These are phyloP conservation scores for Groenewaldozyma auringiensis DNA, from an alignment of 1,139 yeast genomes.

Conservation along the genomic window DNA sequence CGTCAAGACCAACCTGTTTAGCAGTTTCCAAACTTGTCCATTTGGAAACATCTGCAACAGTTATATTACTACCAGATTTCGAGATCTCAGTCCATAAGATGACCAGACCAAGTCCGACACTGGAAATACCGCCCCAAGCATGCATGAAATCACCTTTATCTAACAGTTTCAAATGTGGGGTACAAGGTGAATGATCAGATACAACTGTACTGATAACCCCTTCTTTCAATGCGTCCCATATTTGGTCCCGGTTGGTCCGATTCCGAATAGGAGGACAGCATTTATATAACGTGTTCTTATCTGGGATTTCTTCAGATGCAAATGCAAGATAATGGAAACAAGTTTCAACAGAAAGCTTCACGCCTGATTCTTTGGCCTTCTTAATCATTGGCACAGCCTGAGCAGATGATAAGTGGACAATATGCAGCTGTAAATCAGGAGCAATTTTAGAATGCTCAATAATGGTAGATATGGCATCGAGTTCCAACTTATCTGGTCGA, in stretches of 20 bases:
- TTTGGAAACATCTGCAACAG: constrained; percentile 53
- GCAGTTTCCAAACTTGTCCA: constrained; percentile 87
- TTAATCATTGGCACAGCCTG: constrained; percentile 65
- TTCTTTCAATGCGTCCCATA: constrained; percentile 69
- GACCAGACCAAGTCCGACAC: constrained; percentile 86
- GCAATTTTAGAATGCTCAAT: constrained; percentile 45
- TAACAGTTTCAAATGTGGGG: constrained; percentile 77
- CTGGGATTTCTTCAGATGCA: constrained; percentile 66
- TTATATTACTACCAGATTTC: constrained; percentile 33
- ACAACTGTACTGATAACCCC: constrained; percentile 77
- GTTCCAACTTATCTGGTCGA: constrained; percentile 82
- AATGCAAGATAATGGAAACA: constrained; percentile 86
- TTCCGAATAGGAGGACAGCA: constrained; percentile 93
- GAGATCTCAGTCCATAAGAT: constrained; percentile 67
- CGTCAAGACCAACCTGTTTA: constrained; percentile 68
- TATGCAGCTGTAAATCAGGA: constrained; percentile 70
- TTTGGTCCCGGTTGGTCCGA: constrained; percentile 54
- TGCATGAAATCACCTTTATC: constrained; percentile 79
- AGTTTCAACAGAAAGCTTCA: constrained; percentile 75
- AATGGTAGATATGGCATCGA: constrained; percentile 69
- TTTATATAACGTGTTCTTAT: constrained; percentile 73
- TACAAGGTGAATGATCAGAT: constrained; percentile 93
- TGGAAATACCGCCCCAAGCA: constrained; percentile 97
- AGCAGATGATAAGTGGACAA: constrained; percentile 82
- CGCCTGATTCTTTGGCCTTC: constrained; percentile 51